Evolutionary conservation across 257 asterid species (phyloP), one percentile per base, ranked within the genome.

Genomic region (Solanum sitiens): DNA sequence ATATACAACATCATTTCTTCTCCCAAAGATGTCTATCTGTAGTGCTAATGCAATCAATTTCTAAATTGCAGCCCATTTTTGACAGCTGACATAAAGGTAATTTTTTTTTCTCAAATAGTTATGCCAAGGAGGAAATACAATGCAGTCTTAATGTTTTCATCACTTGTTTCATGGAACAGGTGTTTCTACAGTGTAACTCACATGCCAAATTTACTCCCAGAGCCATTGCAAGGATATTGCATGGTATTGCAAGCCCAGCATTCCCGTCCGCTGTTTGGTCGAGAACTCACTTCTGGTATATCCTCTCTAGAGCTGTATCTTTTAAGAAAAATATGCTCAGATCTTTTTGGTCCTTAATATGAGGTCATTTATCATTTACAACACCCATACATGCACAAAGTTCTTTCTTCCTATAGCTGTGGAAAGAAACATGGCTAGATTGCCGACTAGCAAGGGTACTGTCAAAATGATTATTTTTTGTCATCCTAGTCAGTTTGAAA

Each of bases 201-300:
- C 96, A 96, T 6, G 94, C 94, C 13, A 97, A 94, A 89, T 95
- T 95, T 84, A 95, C 98, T 20, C 98, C 99, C 18, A 89, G 99
- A 90, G 99, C 99, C 12, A 89, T 97, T 82, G 99, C 98, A 71
- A 95, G 99, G 91, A 93, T 97, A 90, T 88, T 97, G 91, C 99
- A 96, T 85, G 99, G 99, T 37, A 94, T 97, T 80, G 89, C 91
- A 61, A 97, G 99, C 91, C 99, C 99, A 16, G 98, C 98, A 86
- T 97, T 95, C 85, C 96, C 98, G 87, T 89, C 98, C 83, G 89
- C 96, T 83, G 90, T 92, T 77, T 97, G 99, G 99, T 95, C 98
- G 82, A 95, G 91, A 95, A 94, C 98, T 84, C 99, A 95, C 94
- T 96, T 97, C 95, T 97, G 99, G 99, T 97, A 95, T 30, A 44